phyloP scores from a whole-genome alignment of 1,284 basidiomycete species.

The Porogramme epimiltina region DNA sequence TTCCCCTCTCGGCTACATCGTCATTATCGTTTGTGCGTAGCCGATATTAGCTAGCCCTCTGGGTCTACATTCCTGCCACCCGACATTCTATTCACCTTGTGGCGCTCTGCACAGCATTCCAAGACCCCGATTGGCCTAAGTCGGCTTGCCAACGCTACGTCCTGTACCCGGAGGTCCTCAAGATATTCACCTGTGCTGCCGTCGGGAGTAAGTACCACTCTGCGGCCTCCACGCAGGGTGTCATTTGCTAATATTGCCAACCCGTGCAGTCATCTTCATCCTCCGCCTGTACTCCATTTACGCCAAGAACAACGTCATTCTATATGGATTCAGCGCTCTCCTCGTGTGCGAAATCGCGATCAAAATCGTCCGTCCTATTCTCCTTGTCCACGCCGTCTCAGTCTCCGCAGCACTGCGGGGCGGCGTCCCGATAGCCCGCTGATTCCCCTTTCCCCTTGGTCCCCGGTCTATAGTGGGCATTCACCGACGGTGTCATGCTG shows the following conservation, averaged over 20 bases:
- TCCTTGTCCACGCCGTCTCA: neutral
- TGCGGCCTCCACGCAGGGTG: neutral
- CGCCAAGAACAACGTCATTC: constrained; percentile 19
- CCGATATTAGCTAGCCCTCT: neutral
- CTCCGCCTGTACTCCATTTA: constrained; percentile 27
- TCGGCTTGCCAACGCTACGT: constrained; percentile 28
- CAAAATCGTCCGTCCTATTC: constrained; percentile 22
- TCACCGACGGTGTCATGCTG: constrained; percentile 27
- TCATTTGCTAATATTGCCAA: neutral
- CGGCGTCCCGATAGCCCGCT: constrained; percentile 1
- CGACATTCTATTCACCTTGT: neutral
- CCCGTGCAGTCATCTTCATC: constrained; percentile 26
- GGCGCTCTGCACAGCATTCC: constrained; percentile 21
- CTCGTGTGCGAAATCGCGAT: constrained; percentile 19
- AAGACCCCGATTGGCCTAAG: constrained; percentile 27
- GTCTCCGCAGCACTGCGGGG: neutral
- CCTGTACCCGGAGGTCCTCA: constrained; percentile 29
- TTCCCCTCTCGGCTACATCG: constrained; percentile 30
- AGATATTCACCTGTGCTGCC: constrained; percentile 27
- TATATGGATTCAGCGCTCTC: constrained; percentile 18
- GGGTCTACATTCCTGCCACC: neutral
- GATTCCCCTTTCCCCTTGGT: neutral
- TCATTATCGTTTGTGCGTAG: constrained; percentile 29
- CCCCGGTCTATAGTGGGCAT: constrained; percentile 24
- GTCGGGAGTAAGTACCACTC: constrained; percentile 24